Conservation (phyloP, 306 rosid genomes). For the Sicyos baderoa region DNA sequence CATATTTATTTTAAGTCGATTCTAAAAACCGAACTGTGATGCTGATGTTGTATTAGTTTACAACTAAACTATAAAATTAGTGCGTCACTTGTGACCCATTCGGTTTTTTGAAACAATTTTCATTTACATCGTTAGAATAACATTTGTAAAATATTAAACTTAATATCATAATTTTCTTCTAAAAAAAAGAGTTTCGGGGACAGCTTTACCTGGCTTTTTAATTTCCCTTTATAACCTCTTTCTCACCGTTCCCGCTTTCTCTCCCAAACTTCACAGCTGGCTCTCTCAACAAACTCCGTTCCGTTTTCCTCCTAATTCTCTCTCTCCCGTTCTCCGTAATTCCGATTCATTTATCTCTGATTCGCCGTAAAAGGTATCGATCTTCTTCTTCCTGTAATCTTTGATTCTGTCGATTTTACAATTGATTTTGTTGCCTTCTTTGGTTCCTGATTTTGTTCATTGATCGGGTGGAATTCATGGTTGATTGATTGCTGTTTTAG, state of each 20-base stretch:
- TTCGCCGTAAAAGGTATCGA: background rate
- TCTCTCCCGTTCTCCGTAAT: conserved; percentile 7
- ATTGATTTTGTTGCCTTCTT: too few species aligned
- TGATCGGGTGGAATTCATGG: background rate
- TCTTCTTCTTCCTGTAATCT: background rate
- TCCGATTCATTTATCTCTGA: background rate
- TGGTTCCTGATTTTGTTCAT: background rate
- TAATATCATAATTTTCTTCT: too few species aligned
- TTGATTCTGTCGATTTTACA: too few species aligned
- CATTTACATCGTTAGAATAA: too few species aligned
- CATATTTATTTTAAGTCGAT: too few species aligned
- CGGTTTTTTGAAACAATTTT: too few species aligned
- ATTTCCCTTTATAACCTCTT: conserved; percentile 51
- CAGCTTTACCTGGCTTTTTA: background rate
- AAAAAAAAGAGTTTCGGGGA: too few species aligned
- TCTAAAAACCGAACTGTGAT: too few species aligned
- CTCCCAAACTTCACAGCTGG: background rate
- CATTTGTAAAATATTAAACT: too few species aligned
- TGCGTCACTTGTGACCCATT: too few species aligned
- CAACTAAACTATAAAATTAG: too few species aligned
- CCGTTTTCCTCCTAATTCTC: conserved; percentile 15
- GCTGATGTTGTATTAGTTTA: too few species aligned
- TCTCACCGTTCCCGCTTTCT: conserved; percentile 27
- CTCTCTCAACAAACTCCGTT: conserved; percentile 27
- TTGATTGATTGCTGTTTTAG: background rate